Evolutionary conservation across 1,284 basidiomycete genomes (phyloP), one percentile per base, ranked within the genome.

Genomic region (Mycena citricolor): DNA sequence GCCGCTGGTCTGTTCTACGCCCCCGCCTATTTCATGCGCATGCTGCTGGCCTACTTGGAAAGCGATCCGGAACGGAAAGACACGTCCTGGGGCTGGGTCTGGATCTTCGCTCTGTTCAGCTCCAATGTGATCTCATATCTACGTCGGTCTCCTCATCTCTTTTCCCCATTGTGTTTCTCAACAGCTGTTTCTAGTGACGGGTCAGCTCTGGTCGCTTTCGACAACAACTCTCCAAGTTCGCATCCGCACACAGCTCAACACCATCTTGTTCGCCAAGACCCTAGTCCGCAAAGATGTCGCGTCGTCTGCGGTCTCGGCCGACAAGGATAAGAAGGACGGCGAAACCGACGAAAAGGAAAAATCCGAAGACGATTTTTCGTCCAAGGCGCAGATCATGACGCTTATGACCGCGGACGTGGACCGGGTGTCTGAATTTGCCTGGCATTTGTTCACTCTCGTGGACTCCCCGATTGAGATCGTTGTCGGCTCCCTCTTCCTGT

Each of bases 301-400:
- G 8, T 42, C 45, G 12, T 32, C 29, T 20, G 39, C 33, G n/a
- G 3, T 39, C 10, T 20, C 39, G 23, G 13, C 21, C 3, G 31
- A 8, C 31, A 10, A 6, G 7, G 60, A n/a, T n/a, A 57, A 57
- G 7, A 63, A 57, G 22, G 58, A 62, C 32, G 47, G 54, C 19
- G 6, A 40, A 38, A 42, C 58, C 5, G 56, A 56, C 5, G 58
- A 60, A 5, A 59, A 63, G 12, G 63, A 68, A 24, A 68, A 76
- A 8, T 80, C 86, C 8, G 86, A 89, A 34, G 79, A 79, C 39
- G 84, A 85, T 32, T 90, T 94, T 56, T 87, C 83, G 6, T 91
- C 84, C 58, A 95, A 95, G 64, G 85, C 87, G 10, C 90, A 94
- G 66, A 83, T 94, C 55, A 89, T 91, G 81, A 88, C 81, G 14